phyloP scores from a whole-genome alignment of 352 stramenopile species.

The Detonula confervacea region DNA sequence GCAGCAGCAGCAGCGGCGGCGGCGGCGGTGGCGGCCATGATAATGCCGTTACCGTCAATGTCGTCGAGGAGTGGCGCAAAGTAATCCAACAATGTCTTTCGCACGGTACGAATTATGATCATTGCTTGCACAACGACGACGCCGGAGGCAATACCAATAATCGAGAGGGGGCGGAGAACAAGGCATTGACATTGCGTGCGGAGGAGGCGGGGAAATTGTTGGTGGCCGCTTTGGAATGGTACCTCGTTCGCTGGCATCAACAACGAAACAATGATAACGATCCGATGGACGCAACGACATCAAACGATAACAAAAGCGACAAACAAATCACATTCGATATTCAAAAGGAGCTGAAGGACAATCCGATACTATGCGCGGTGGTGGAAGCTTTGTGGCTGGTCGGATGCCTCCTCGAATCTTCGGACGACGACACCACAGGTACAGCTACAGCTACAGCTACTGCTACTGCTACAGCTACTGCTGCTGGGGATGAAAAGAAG shows the following conservation, averaged over 20 bases:
- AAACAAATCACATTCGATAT: not conserved
- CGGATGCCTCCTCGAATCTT: slow-evolving; percentile 32
- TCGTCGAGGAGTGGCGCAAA: no score
- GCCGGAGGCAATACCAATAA: no score
- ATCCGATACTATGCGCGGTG: slow-evolving; percentile 31
- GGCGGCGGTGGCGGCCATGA: no score
- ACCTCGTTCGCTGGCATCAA: not conserved
- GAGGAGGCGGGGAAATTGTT: not conserved
- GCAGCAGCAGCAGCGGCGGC: no score
- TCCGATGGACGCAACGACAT: not conserved
- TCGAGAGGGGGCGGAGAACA: no score
- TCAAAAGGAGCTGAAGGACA: slow-evolving; percentile 10
- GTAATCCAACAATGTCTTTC: no score
- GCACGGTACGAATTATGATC: no score
- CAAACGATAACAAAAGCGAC: not conserved
- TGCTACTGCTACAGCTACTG: no score
- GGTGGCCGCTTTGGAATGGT: slow-evolving; percentile 18
- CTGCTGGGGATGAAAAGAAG: not conserved
- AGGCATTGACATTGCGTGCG: no score
- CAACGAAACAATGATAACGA: not conserved
- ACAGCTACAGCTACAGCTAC: not conserved
- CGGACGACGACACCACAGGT: slow-evolving; percentile 2
- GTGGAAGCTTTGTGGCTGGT: slow-evolving; percentile 40
- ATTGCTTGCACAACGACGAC: no score
- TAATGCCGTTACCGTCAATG: no score